These are phyloP conservation scores for Myriosclerotinia curreyana DNA, from an alignment of 2,329 filamentous ascomycete species.

Conservation along the genomic window DNA sequence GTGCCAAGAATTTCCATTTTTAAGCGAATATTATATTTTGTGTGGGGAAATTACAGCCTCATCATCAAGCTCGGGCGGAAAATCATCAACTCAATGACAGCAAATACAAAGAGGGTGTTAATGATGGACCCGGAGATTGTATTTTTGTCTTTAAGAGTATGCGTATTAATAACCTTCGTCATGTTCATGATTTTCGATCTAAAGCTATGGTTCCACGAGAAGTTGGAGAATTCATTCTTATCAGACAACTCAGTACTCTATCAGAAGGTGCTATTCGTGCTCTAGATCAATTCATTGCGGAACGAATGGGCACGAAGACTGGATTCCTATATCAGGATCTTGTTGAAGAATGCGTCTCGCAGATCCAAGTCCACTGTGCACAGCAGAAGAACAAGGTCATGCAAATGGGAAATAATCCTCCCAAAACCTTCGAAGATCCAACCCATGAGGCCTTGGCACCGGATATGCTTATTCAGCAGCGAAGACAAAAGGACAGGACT, in stretches of 20 bases:
- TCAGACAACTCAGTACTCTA: slow-evolving; percentile 42
- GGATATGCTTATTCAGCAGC: slow-evolving; percentile 39
- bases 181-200: no score
- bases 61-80: not conserved
- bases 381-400: slow-evolving; percentile 30
- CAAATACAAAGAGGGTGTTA: slow-evolving; percentile 39
- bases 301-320: slow-evolving; percentile 43
- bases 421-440: slow-evolving; percentile 18
- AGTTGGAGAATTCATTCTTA: slow-evolving; percentile 38
- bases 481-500: slow-evolving; percentile 47
- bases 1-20: slow-evolving; percentile 32
- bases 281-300: slow-evolving; percentile 42
- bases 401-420: slow-evolving; percentile 22
- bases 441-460: slow-evolving; percentile 26
- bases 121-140: slow-evolving; percentile 41
- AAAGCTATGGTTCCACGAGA: slow-evolving; percentile 20
- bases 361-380: slow-evolving; percentile 38
- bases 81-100: not conserved
- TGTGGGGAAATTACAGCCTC: slow-evolving; percentile 22
- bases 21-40: slow-evolving; percentile 29
- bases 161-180: slow-evolving; percentile 38
- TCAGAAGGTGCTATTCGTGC: slow-evolving; percentile 37
- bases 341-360: slow-evolving; percentile 42
- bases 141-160: slow-evolving; percentile 41
- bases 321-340: slow-evolving; percentile 46